These are phyloP conservation scores for Nepenthes mirabilis DNA, from an alignment of 148 eudicot genomes.

Conservation along the genomic window DNA sequence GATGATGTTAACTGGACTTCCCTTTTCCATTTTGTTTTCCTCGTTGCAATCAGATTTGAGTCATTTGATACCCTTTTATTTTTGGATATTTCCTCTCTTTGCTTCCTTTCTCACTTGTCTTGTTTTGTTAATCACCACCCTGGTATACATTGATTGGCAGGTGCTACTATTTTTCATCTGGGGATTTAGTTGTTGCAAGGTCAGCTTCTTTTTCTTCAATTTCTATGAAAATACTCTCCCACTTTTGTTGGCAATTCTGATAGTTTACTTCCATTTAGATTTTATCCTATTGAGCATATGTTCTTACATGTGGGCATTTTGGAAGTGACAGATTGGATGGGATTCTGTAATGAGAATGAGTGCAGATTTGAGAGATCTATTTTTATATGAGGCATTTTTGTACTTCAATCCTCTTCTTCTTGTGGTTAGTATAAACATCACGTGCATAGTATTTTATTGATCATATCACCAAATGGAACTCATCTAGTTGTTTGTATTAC, in stretches of 20 bases:
- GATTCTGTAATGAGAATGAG: conserved; percentile 98
- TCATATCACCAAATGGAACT: not conserved
- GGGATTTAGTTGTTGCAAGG: conserved; percentile 92
- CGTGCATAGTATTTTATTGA: not conserved
- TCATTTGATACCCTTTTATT: not conserved
- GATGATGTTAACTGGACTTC: too few species aligned
- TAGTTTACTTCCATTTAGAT: not conserved
- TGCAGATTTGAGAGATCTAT: conserved; percentile 78
- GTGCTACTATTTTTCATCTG: conserved; percentile 66
- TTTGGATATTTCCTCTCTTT: not conserved
- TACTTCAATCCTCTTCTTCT: conserved; percentile 97
- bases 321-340: conserved; percentile 71
- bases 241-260: conserved; percentile 5
- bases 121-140: not conserved
- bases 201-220: conserved; percentile 4
- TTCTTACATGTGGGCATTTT: not conserved
- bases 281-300: not conserved
- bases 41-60: too few species aligned
- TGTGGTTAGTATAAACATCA: conserved; percentile 41
- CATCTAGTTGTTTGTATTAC: conserved; percentile 1
- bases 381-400: conserved; percentile 90
- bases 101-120: not conserved
- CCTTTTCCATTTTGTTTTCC: too few species aligned
- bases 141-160: conserved; percentile 26
- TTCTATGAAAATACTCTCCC: not conserved